Conservation (phyloP, 805 yeast genomes). For the Saccharomyces mikatae region DNA sequence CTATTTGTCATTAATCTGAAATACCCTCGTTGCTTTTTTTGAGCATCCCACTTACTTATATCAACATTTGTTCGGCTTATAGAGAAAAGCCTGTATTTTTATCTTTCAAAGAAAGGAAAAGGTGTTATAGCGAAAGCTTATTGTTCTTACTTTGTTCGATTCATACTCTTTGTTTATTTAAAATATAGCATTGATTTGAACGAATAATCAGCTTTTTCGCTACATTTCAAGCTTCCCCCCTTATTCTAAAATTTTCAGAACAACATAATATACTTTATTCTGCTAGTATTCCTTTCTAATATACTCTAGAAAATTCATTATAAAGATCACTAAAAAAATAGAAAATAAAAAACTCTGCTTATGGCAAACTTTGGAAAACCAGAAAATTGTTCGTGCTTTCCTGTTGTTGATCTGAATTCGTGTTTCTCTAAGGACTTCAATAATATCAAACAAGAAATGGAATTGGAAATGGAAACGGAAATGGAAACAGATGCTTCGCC, state of each 20-base stretch:
- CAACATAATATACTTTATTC: not conserved
- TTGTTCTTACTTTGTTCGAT: not conserved
- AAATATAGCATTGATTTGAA: not conserved
- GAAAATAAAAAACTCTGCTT: not conserved
- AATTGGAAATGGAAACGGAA: not conserved
- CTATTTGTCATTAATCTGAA: not conserved
- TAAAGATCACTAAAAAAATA: not conserved
- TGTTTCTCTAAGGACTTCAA: not conserved
- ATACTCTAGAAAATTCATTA: not conserved
- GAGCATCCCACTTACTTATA: not conserved
- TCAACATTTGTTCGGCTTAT: not conserved
- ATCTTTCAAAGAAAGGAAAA: not conserved
- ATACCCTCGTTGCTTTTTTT: not conserved
- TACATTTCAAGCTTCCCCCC: not conserved
- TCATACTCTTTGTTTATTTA: not conserved
- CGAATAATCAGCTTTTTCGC: not conserved
- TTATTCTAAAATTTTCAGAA: not conserved
- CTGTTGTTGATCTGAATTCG: not conserved
- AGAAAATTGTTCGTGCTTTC: not conserved
- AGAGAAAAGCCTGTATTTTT: not conserved
- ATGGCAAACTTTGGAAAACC: not conserved
- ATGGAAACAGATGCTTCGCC: not conserved
- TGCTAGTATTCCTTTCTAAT: not conserved
- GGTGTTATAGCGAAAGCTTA: not conserved
- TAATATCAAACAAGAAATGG: not conserved